A percentile compares a stretch with the other conserved stretches of the same genome.
Conservation (phyloP, 1,284 basidiomycete species). For the Sparassis latifolia region DNA sequence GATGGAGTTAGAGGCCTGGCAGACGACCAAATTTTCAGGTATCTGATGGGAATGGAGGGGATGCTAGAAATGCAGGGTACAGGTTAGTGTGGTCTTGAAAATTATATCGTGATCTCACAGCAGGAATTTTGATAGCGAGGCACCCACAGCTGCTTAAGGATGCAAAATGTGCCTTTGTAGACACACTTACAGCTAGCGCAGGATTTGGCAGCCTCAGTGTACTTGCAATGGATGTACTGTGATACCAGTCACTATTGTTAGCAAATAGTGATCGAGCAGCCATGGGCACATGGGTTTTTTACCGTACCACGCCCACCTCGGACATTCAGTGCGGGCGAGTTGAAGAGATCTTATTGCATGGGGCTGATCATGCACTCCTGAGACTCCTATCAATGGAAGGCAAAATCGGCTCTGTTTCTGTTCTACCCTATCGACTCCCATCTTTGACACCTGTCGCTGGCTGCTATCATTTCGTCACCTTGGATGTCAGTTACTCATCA, state of each 20-base stretch:
- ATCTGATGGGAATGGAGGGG: background rate
- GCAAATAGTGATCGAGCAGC: background rate
- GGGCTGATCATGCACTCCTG: background rate
- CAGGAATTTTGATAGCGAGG: background rate
- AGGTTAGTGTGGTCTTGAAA: background rate
- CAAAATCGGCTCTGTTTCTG: background rate
- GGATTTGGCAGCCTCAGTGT: background rate
- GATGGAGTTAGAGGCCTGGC: background rate
- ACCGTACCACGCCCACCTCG: background rate
- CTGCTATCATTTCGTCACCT: background rate
- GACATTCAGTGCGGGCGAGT: background rate
- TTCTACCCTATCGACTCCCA: background rate
- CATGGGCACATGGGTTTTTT: background rate
- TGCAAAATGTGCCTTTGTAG: background rate
- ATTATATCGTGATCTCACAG: background rate
- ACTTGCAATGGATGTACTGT: background rate
- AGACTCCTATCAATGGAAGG: background rate
- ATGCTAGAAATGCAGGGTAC: background rate
- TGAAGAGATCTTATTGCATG: background rate
- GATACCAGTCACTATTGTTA: background rate
- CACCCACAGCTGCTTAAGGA: background rate
- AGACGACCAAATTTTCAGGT: background rate
- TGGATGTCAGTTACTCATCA: background rate
- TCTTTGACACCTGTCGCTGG: background rate
- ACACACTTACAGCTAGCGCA: background rate